Evolutionary conservation across 2,329 filamentous ascomycete genomes (phyloP).

Genomic region (Fusarium protoensiforme): DNA sequence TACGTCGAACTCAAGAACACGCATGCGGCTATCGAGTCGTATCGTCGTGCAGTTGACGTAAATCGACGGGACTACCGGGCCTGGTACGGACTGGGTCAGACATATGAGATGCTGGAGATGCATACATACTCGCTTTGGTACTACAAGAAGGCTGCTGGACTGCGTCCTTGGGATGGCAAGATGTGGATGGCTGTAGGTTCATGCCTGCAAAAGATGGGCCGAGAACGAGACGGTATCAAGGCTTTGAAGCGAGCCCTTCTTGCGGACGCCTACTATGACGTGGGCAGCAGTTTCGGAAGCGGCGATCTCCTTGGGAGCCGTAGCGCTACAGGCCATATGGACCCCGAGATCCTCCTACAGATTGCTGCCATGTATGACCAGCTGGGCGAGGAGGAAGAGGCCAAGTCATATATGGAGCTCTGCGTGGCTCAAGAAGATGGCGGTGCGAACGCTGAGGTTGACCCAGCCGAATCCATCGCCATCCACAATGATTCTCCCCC

Average conservation of each 20-base stretch:
- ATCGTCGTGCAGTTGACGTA: constrained; percentile 92
- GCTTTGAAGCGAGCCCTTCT: constrained; percentile 92
- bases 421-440: constrained; percentile 93
- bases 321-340: constrained; percentile 71
- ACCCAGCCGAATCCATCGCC: constrained; percentile 61
- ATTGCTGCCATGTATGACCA: constrained; percentile 92
- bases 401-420: constrained; percentile 94
- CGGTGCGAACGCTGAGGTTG: constrained; percentile 55
- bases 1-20: constrained; percentile 99
- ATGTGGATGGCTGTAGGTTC: constrained; percentile 98
- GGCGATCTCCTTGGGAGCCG: constrained; percentile 59
- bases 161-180: constrained; percentile 96
- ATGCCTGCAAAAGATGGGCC: constrained; percentile 89
- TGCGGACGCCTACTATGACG: constrained; percentile 87
- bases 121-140: constrained; percentile 97
- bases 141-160: constrained; percentile 92
- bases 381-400: constrained; percentile 80
- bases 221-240: constrained; percentile 91
- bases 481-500: constrained; percentile 66
- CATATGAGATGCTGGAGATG: constrained; percentile 98
- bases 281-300: constrained; percentile 65
- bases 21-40: constrained; percentile 96
- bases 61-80: constrained; percentile 97
- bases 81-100: constrained; percentile 97
- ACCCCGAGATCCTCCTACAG: constrained; percentile 90